Evolutionary conservation across 2,329 filamentous ascomycete species (phyloP), one percentile per base, ranked within the genome.

Genomic region (Diaporthe australafricana): DNA sequence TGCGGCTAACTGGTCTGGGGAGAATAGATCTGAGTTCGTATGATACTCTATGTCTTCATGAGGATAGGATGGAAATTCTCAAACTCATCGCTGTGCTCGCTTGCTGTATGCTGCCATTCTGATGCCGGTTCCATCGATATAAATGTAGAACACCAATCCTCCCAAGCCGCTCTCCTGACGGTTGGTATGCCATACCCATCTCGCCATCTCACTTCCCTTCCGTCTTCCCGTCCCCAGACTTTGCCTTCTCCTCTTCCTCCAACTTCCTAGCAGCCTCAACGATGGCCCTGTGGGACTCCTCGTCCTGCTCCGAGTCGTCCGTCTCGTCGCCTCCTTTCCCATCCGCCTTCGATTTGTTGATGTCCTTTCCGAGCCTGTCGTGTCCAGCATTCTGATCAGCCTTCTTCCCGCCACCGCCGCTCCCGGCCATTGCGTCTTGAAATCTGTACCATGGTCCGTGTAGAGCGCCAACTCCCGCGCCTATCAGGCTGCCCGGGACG

Each of bases 381-480:
- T 65, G 55, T 20, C n/a, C 52, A 52, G 40, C 50, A 42, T 30
- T n/a, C 9, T 38, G n/a, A 17, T 25, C 69, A 57, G 30, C 63
- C n/a, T 48, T 42, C 17, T 40, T 25, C 48, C 60, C 52, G 4
- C 56, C 50, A 25, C 42, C 42, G 4, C 62, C 62, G 32, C 42
- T 65, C 2, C 68, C 68, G 20, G 25, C 22, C 17, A 73, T 27
- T 35, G 45, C 20, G 38, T 73, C 72, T 22, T 57, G 40, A 6
- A 73, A 38, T 35, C 55, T 73, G 27, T 67, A 70, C 63, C 68
- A 73, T 20, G 72, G 72, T 5, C 72, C 72, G 32, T 71, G 69
- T 14, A 73, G 32, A 5, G 72, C 72, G 17, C 72, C 72, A 25
- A 73, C 72, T 0, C 72, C 72, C 5, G 72, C 70, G 6, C 72